phyloP scores from a whole-genome alignment of 306 rosid genomes.

The Fragaria nilgerrensis region DNA sequence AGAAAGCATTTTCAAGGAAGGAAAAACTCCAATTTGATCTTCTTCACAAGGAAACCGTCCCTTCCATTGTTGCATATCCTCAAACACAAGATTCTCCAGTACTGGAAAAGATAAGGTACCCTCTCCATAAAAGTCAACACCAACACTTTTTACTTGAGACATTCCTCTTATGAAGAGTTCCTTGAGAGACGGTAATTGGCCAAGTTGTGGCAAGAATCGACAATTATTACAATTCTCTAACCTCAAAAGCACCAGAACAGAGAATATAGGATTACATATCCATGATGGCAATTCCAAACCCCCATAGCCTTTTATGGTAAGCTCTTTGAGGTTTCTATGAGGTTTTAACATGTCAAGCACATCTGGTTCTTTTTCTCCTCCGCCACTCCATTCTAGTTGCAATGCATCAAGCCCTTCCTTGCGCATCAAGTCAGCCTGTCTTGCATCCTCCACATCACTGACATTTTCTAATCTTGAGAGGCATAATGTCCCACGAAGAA shows the following conservation, averaged over 20 bases:
- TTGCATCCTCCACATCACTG: neutral
- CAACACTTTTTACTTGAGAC: neutral
- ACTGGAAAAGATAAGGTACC: neutral
- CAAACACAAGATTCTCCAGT: conserved; percentile 8
- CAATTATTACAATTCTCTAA: neutral
- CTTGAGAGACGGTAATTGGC: conserved; percentile 14
- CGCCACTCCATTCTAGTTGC: conserved; percentile 9
- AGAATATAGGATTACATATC: conserved; percentile 5
- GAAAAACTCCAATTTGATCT: neutral
- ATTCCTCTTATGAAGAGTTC: neutral
- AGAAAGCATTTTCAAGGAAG: neutral
- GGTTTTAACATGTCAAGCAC: conserved; percentile 12
- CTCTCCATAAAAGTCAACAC: conserved; percentile 14
- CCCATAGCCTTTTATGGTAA: neutral
- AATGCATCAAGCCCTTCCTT: conserved; percentile 16
- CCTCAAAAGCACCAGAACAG: neutral
- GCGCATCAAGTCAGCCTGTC: neutral
- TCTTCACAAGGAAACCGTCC: neutral
- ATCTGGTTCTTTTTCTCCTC: neutral
- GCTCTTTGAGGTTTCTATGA: conserved; percentile 16
- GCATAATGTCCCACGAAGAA: conserved; percentile 6
- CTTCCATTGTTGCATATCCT: conserved; percentile 11
- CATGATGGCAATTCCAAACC: conserved; percentile 20
- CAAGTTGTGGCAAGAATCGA: conserved; percentile 11
- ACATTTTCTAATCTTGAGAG: conserved; percentile 24